phyloP scores from a whole-genome alignment of 331 rosid genomes.

The Quercus phellos region DNA sequence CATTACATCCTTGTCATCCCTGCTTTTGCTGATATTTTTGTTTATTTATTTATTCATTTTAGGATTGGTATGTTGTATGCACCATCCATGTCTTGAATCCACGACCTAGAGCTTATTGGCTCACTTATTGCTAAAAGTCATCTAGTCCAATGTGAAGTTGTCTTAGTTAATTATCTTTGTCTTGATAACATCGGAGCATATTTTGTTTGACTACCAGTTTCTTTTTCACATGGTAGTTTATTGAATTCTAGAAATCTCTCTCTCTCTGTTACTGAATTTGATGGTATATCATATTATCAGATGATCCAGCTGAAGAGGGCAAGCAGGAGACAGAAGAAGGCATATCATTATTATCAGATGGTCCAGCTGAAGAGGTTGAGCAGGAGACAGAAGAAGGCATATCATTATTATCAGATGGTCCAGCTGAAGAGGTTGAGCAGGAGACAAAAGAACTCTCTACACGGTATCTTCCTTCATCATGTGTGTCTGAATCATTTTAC shows the following conservation, averaged over 20 bases:
- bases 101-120: too few species aligned
- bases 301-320: conserved; percentile 37
- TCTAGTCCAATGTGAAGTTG: not conserved
- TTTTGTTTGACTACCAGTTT: not conserved
- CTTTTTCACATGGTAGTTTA: not conserved
- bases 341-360: conserved; percentile 27
- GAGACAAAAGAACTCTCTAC: conserved; percentile 61
- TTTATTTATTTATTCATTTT: too few species aligned
- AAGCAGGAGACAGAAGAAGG: conserved; percentile 55
- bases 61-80: too few species aligned
- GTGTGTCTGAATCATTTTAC: not conserved
- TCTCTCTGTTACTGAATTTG: conserved; percentile 1
- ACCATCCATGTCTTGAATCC: too few species aligned
- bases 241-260: not conserved
- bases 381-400: conserved; percentile 52
- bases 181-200: not conserved
- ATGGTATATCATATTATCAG: conserved; percentile 18
- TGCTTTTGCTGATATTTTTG: not conserved
- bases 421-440: conserved; percentile 36
- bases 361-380: conserved; percentile 34
- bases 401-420: conserved; percentile 31
- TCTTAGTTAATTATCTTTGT: not conserved
- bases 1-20: not conserved
- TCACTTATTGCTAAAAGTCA: not conserved
- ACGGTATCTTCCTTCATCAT: conserved; percentile 39